Evolutionary conservation across 495 filamentous ascomycete genomes (phyloP), one percentile per base, ranked within the genome.

Genomic region (Xylaria scruposa): DNA sequence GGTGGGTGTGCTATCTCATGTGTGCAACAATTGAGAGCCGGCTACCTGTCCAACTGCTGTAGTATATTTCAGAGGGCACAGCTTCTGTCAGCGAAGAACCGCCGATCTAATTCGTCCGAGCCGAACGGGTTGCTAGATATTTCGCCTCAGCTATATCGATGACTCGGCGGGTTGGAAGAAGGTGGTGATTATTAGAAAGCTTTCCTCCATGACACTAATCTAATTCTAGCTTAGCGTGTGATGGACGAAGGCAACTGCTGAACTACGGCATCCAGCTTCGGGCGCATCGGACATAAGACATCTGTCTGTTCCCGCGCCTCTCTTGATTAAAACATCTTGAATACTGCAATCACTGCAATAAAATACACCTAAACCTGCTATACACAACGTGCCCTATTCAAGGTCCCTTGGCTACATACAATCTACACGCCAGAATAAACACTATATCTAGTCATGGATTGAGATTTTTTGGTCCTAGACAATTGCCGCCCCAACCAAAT

Each of bases 141-240:
- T 71, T 71, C 62, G 70, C 70, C 70, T 67, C 51, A 21, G 21
- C 24, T 58, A 4, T 70, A 61, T 71, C 56, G 42, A 44, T 33
- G 68, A 40, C 68, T 70, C 58, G 46, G 19, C 33, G 15, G 29
- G 47, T 24, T 47, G 49, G 70, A 60, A 71, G 40, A 44, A 49
- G 51, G 62, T 71, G 70, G 70, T 71, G 70, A 67, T 71, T 19
- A 46, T 66, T 71, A 66, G 70, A 71, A 71, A 60, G 46, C 70
- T 59, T 53, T 60, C 51, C 59, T 26, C 66, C 10, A n/a, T 49
- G 7, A 12, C 4, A 36, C 70, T 71, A 71, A 40, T 59, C 61
- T 36, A 5, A 44, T 15, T 5, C 10, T 13, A 40, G 61, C 13
- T 49, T 66, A 67, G 61, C 29, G 47, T 36, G 9, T 3, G 2